Conservation (phyloP, 371 early-diverging fungal genomes). For the Mycotypha africana region DNA sequence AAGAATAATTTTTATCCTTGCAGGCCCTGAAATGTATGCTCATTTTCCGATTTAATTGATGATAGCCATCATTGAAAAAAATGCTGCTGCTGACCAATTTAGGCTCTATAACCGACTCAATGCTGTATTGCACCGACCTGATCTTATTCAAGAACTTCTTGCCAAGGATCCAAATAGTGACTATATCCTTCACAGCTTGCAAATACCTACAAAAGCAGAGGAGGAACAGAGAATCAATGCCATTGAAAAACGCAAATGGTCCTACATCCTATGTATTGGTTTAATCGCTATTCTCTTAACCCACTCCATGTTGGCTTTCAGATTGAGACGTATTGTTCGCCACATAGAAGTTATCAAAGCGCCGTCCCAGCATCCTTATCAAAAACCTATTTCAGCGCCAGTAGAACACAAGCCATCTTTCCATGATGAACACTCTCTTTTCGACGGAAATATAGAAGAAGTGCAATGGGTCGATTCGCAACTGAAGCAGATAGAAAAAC, state of each 20-base stretch:
- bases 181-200: too few species aligned
- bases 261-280: slow-evolving; percentile 2
- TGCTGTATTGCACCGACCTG: slow-evolving; percentile 8
- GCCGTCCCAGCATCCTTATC: not conserved
- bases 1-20: not conserved
- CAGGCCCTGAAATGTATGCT: not conserved
- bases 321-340: slow-evolving; percentile 10
- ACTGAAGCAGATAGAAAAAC: slow-evolving; percentile 4
- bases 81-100: slow-evolving; percentile 16
- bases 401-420: too few species aligned
- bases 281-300: slow-evolving; percentile 7
- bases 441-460: not conserved
- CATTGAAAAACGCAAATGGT: not conserved
- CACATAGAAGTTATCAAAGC: slow-evolving; percentile 2
- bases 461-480: slow-evolving; percentile 4
- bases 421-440: too few species aligned
- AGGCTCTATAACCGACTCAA: slow-evolving; percentile 10
- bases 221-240: not conserved
- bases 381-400: too few species aligned
- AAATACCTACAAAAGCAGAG: not conserved
- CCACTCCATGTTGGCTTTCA: slow-evolving; percentile 12
- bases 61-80: slow-evolving; percentile 24
- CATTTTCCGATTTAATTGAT: not conserved
- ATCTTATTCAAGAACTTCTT: slow-evolving; percentile 4
- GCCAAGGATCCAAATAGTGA: too few species aligned